These are phyloP conservation scores for Sanghuangporus weigelae DNA, from an alignment of 1,284 basidiomycete species.

Conservation along the genomic window DNA sequence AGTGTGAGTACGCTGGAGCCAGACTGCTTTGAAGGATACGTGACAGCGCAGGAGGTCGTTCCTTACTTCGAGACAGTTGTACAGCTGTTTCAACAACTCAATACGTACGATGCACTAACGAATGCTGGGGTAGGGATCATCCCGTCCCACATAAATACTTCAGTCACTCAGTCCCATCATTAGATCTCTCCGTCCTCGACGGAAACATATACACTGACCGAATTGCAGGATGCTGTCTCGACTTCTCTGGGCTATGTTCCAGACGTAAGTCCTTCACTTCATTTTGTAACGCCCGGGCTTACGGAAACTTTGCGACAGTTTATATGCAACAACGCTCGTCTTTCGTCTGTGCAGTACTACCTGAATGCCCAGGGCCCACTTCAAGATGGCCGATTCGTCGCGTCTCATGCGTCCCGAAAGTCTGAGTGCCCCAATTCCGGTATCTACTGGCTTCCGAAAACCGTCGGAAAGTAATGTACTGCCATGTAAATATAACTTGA, in stretches of 20 bases:
- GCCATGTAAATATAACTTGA: not conserved
- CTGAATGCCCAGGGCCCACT: slow-evolving; percentile 18
- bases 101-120: slow-evolving; percentile 22
- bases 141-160: not conserved
- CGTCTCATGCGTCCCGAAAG: slow-evolving; percentile 10
- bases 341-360: slow-evolving; percentile 16
- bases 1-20: slow-evolving; percentile 21
- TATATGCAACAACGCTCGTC: not conserved
- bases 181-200: not conserved
- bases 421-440: slow-evolving; percentile 10
- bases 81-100: slow-evolving; percentile 18
- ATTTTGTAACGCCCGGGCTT: not conserved
- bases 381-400: slow-evolving; percentile 16
- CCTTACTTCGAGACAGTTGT: slow-evolving; percentile 21
- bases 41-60: slow-evolving; percentile 16
- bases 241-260: slow-evolving; percentile 17
- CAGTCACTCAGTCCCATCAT: not conserved
- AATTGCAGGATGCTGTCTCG: slow-evolving; percentile 20
- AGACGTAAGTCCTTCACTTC: slow-evolving; percentile 14
- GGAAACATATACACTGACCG: slow-evolving; percentile 19
- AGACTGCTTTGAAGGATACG: slow-evolving; percentile 17
- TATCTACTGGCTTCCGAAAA: slow-evolving; percentile 14
- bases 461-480: not conserved
- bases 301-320: slow-evolving; percentile 1
- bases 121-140: slow-evolving; percentile 13